Evolutionary conservation across 75 land plant species (phyloP).

Genomic region (Cupressus sempervirens): DNA sequence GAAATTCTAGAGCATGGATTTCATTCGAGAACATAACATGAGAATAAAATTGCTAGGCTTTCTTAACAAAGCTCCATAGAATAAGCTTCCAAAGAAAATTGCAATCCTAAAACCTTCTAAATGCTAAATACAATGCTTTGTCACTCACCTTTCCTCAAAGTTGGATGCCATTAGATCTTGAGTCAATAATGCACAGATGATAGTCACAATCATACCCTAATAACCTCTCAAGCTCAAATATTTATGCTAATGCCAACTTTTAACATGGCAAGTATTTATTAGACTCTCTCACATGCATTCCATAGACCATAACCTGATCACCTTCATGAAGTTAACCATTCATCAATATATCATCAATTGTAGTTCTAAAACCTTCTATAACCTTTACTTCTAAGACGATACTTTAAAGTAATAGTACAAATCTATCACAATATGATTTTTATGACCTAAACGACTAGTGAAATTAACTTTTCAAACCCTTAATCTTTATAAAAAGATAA

Average conservation of each 20-base stretch:
- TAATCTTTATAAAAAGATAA: neutral
- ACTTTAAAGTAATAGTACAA: slow-evolving; percentile 47
- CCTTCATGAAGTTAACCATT: slow-evolving; percentile 99
- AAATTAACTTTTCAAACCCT: neutral
- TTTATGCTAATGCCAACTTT: neutral
- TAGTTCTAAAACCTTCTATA: slow-evolving; percentile 92
- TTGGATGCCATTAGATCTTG: slow-evolving; percentile 99
- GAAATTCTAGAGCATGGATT: too few relatives aligned
- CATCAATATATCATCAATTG: slow-evolving; percentile 94
- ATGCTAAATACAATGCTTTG: neutral
- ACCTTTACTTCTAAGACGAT: slow-evolving; percentile 99
- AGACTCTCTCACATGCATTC: slow-evolving; percentile 78
- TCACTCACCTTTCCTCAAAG: slow-evolving; percentile 83
- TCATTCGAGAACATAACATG: too few relatives aligned
- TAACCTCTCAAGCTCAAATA: neutral
- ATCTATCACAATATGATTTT: neutral
- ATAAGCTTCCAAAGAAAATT: neutral
- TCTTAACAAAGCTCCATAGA: too few relatives aligned
- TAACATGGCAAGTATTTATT: neutral
- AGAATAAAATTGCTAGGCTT: too few relatives aligned
- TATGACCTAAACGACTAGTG: neutral
- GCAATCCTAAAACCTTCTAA: neutral
- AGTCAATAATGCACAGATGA: slow-evolving; percentile 81
- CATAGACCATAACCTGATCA: slow-evolving; percentile 94
- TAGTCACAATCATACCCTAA: slow-evolving; percentile 94